Evolutionary conservation across 2,329 filamentous ascomycete species (phyloP), one percentile per base, ranked within the genome.

Genomic region (Calonectria montana): DNA sequence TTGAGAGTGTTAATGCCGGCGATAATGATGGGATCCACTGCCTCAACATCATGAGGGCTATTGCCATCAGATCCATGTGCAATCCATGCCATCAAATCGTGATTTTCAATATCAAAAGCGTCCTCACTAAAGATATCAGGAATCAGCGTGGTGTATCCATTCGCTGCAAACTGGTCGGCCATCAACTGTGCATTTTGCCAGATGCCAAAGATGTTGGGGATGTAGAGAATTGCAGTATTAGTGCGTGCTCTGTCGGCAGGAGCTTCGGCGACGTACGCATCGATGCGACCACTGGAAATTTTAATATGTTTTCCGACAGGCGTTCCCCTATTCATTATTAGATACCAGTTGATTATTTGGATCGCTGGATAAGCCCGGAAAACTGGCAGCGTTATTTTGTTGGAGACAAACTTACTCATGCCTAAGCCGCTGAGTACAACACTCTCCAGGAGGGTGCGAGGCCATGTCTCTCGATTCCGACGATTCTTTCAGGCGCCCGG

Each of bases 161-260:
- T 57, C 9, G 50, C 29, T 23, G 50, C 50, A 23, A 57, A 57
- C 12, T 57, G 18, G 6, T 57, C 50, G 10, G 50, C 50, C 50
- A 57, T 57, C 8, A 57, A 21, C 29, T 57, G 50, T 12, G 50
- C n/a, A 23, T 57, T 57, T 57, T 57, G 50, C 50, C 50, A 57
- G n/a, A 57, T 57, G n/a, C 50, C 50, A 16, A 57, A 57, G n/a
- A 57, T 57, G 50, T 57, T 57, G 31, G 50, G 50, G 6, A 57
- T n/a, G 31, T 57, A 57, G 7, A 57, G 8, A 29, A 57, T 57
- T 15, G 50, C 50, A 12, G 29, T 16, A 4, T n/a, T n/a, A 8
- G 4, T 4, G 10, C 29, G 50, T 4, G 50, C 29, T 12, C 15
- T 37, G 12, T 23, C 29, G 16, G 13, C n/a, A 16, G 50, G 50